Evolutionary conservation across 345 rosid species (phyloP), one percentile per base, ranked within the genome.

Genomic region (Mangifera indica): DNA sequence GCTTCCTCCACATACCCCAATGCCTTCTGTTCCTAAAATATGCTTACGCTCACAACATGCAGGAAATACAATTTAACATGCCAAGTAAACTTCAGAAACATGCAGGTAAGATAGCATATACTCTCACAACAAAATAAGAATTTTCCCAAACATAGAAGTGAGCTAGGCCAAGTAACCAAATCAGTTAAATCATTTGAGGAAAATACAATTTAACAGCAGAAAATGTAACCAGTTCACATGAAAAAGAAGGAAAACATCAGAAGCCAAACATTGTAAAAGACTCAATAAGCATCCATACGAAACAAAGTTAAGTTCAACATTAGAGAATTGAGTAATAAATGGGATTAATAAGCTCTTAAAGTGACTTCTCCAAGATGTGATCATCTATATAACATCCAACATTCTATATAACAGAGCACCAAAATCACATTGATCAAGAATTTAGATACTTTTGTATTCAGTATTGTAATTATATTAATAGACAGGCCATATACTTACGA

Each of bases 211-310:
- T 67, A 56, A 76, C 53, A 83, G 60, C 70, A 67, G 63, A 54
- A 44, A 74, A 40, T 26, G 83, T 69, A 62, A 71, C 64, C 57
- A 60, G 72, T 70, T 26, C 80, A n/a, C n/a, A 81, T 25, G 71
- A 40, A 76, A 62, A 67, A 76, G 71, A 51, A 37, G 57, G 15
- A 66, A 74, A 64, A 73, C 72, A 79, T 82, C 57, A 86, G 82
- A 63, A 71, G 71, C 64, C 54, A 72, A 76, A 79, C 65, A 82
- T 60, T 69, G 81, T 68, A 74, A 53, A 74, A 67, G 75, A 78
- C 68, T 52, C 66, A 75, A 70, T 72, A 77, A 69, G 44, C 78
- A 82, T 83, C 85, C 79, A 76, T 42, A 74, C 61, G 77, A 55
- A 77, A 60, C 65, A 72, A 81, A 40, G 77, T 70, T 72, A 69